Percentiles rank a stretch among this genome's conserved stretches.
These are phyloP conservation scores for Rutstroemia sp. DNA, from an alignment of 2,329 filamentous ascomycete species.

Conservation along the genomic window DNA sequence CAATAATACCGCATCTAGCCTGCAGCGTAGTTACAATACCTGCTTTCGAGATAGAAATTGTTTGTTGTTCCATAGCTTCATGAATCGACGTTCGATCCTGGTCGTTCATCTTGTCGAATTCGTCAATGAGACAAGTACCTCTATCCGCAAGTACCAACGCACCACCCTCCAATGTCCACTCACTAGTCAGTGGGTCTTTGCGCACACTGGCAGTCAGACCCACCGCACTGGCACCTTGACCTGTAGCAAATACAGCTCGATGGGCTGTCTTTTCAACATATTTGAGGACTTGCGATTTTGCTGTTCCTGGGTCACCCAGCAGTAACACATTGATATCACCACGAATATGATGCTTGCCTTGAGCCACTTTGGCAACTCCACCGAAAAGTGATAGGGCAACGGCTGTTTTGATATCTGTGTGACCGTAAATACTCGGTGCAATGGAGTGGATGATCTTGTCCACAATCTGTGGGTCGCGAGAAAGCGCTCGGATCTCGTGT, in stretches of 20 bases:
- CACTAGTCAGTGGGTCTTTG: conserved; percentile 86
- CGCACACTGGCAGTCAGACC: conserved; percentile 96
- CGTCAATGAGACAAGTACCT: conserved; percentile 92
- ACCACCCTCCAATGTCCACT: conserved; percentile 96
- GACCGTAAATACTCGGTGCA: conserved; percentile 94
- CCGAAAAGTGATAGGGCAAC: conserved; percentile 91
- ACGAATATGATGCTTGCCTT: conserved; percentile 81
- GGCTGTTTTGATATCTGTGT: conserved; percentile 94
- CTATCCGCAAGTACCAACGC: conserved; percentile 91
- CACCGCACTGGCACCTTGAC: conserved; percentile 93
- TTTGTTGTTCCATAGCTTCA: conserved; percentile 99
- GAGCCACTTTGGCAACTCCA: conserved; percentile 85
- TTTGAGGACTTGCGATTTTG: conserved; percentile 95
- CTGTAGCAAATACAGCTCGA: conserved; percentile 92
- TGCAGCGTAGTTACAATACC: conserved; percentile 97
- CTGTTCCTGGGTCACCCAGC: conserved; percentile 93
- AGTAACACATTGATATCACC: conserved; percentile 97
- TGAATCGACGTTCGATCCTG: conserved; percentile 97
- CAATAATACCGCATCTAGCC: conserved; percentile 91
- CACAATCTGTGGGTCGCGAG: conserved; percentile 82
- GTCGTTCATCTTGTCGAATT: conserved; percentile 99
- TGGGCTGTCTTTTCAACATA: conserved; percentile 98
- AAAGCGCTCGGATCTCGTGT: conserved; percentile 78
- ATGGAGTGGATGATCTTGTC: conserved; percentile 92
- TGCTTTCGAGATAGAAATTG: conserved; percentile 97